These are phyloP conservation scores for Monosporozyma servazzii DNA, from an alignment of 805 yeast genomes.

Conservation along the genomic window DNA sequence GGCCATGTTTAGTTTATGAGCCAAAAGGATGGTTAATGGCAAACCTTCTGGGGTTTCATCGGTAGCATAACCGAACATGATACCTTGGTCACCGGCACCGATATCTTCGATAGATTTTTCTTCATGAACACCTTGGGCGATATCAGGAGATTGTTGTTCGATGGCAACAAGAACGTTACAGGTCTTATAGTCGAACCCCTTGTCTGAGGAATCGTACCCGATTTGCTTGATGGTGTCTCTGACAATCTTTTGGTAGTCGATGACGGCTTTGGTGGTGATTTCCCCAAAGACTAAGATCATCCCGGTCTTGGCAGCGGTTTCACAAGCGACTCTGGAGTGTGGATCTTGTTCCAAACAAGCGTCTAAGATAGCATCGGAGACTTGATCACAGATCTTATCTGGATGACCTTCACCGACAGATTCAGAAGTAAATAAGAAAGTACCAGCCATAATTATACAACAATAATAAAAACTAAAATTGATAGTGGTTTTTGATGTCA, in stretches of 20 bases:
- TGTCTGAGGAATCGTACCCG: conserved; percentile 91
- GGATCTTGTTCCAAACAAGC: conserved; percentile 96
- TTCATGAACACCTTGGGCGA: conserved; percentile 98
- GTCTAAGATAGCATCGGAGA: conserved; percentile 94
- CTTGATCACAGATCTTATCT: conserved; percentile 97
- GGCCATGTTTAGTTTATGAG: conserved; percentile 94
- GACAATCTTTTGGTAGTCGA: conserved; percentile 94
- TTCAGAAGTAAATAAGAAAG: conserved; percentile 70
- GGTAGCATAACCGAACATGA: conserved; percentile 99
- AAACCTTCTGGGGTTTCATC: conserved; percentile 97
- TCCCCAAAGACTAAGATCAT: conserved; percentile 99
- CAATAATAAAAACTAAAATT: neutral
- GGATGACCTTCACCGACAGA: conserved; percentile 95
- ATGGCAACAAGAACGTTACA: conserved; percentile 98
- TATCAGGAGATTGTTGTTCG: conserved; percentile 98
- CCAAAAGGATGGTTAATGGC: conserved; percentile 87
- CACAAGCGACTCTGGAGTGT: conserved; percentile 97
- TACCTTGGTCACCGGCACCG: conserved; percentile 99
- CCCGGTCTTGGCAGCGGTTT: conserved; percentile 98
- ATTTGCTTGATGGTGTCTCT: conserved; percentile 98
- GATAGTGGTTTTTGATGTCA: neutral
- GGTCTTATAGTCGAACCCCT: conserved; percentile 98
- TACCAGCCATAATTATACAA: conserved; percentile 20
- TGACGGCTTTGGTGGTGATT: conserved; percentile 90
- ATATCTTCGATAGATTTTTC: conserved; percentile 92